Evolutionary conservation across 2,329 filamentous ascomycete genomes (phyloP).

Genomic region (Aspergillus sp.): DNA sequence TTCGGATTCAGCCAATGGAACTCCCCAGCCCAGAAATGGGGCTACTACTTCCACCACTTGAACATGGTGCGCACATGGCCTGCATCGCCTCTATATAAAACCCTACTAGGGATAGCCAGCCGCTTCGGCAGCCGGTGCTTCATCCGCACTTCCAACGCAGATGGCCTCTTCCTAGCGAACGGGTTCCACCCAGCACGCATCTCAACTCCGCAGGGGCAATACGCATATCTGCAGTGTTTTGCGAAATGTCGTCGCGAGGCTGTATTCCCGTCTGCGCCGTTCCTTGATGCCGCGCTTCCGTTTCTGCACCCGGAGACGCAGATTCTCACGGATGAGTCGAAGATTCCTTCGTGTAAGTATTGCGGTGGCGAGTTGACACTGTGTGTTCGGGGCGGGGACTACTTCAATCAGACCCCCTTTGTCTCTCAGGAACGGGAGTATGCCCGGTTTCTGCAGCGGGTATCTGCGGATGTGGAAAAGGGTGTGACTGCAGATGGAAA

Average conservation of each 20-base stretch:
- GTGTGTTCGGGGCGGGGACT: slow-evolving; percentile 23
- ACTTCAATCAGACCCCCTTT: slow-evolving; percentile 21
- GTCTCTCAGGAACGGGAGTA: slow-evolving; percentile 14
- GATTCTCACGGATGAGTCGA: background rate
- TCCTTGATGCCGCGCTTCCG: slow-evolving; percentile 18
- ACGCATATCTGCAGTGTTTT: slow-evolving; percentile 21
- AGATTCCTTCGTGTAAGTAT: slow-evolving; percentile 16
- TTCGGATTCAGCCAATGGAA: slow-evolving; percentile 21
- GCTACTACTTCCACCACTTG: slow-evolving; percentile 23
- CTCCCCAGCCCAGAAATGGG: slow-evolving; percentile 19
- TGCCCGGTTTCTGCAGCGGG: slow-evolving; percentile 5
- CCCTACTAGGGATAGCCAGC: background rate
- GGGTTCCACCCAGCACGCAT: slow-evolving; percentile 15
- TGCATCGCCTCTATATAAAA: slow-evolving; percentile 5
- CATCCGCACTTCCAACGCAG: slow-evolving; percentile 24
- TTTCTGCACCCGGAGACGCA: slow-evolving; percentile 18
- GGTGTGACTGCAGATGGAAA: too few relatives aligned
- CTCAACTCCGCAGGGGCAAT: slow-evolving; percentile 23
- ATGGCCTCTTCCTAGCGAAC: slow-evolving; percentile 21
- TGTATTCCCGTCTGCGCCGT: slow-evolving; percentile 17
- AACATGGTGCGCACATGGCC: slow-evolving; percentile 20
- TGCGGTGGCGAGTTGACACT: slow-evolving; percentile 20
- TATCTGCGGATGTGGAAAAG: background rate
- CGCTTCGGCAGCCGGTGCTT: slow-evolving; percentile 11
- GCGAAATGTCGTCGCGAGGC: slow-evolving; percentile 21